Conservation (phyloP, 768 basidiomycete genomes). For the Termitomyces sp. region DNA sequence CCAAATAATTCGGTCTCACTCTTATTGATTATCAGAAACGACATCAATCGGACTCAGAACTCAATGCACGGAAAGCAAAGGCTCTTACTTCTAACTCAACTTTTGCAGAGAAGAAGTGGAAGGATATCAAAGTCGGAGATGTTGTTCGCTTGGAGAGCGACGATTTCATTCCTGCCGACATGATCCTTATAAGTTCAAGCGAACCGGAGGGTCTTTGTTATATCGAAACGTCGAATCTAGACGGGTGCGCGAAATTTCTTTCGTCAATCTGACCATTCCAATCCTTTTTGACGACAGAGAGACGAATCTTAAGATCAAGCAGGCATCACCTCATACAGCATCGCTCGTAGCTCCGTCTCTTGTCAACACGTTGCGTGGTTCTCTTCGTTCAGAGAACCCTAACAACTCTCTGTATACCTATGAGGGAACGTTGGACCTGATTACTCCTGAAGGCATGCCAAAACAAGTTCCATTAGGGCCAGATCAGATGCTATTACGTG, state of each 20-base stretch:
- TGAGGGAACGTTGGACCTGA: conserved; percentile 73
- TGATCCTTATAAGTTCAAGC: conserved; percentile 80
- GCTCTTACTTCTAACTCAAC: conserved; percentile 58
- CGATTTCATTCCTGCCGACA: conserved; percentile 94
- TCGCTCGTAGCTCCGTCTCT: conserved; percentile 72
- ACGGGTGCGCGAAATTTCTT: conserved; percentile 57
- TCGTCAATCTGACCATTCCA: neutral
- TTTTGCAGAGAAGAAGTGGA: conserved; percentile 81
- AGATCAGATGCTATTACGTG: conserved; percentile 89
- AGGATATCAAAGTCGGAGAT: conserved; percentile 86
- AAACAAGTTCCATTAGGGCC: conserved; percentile 89
- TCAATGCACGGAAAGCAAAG: conserved; percentile 80
- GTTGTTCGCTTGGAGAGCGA: conserved; percentile 86
- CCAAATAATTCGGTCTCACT: neutral
- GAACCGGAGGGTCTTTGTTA: conserved; percentile 98
- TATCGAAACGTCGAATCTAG: conserved; percentile 95
- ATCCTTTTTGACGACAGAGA: conserved; percentile 47
- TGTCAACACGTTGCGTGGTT: conserved; percentile 70
- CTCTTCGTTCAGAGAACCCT: conserved; percentile 91
- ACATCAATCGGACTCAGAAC: conserved; percentile 88
- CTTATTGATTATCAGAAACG: conserved; percentile 64
- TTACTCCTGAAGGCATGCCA: conserved; percentile 50
- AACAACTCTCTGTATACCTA: conserved; percentile 98
- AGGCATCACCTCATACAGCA: conserved; percentile 81
- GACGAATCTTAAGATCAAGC: conserved; percentile 99